Base-by-base conservation (phyloP, 495 filamentous ascomycete species). In the Aspergillus olivimuriae region DNA sequence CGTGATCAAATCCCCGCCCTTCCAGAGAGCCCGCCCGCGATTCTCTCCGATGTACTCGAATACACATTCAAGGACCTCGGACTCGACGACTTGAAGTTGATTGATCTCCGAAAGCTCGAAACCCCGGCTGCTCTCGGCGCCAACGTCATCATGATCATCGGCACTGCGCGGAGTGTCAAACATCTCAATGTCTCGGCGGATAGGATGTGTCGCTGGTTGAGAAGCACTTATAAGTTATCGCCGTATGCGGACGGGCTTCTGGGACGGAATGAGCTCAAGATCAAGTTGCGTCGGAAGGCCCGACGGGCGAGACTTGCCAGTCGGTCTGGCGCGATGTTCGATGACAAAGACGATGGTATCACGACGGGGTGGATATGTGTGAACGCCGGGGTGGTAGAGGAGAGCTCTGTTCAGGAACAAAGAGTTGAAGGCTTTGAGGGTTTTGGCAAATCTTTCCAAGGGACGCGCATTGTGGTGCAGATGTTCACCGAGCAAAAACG, bases 321-420 rank as follows among this genome's bases (percentile, higher is more conserved):
- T 12, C 73, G 66, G 34, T 72, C 75, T 7, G 81, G 80, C 1
- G 37, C 56, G 19, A 57, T 57, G 46, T 17, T 72, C 44, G 59
- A 69, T 47, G 48, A 77, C 60, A 63, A 72, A 63, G 80, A 94
- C 52, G 89, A 95, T 53, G 90, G 88, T 1, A 86, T 94, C 28
- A 78, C 78, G 20, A 94, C 89, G 12, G 89, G 89, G 1, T 98
- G 92, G 92, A 85, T 98, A 7, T 98, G 94, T 64, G 86, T 97
- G 32, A 90, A 94, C 62, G 71, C 89, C 2, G 88, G 89, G 1
- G 73, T 74, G 12, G 75, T 94, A 10, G 76, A 83, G 43, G 68
- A 77, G 41, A 56, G 60, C 4, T 55, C 58, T 36, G 63, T 48
- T 50, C 60, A 35, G 45, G 63, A 65, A 51, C 39, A 46, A 32